These are phyloP conservation scores for Cryphonectria naterciae DNA, from an alignment of 2,329 filamentous ascomycete genomes.

Conservation along the genomic window DNA sequence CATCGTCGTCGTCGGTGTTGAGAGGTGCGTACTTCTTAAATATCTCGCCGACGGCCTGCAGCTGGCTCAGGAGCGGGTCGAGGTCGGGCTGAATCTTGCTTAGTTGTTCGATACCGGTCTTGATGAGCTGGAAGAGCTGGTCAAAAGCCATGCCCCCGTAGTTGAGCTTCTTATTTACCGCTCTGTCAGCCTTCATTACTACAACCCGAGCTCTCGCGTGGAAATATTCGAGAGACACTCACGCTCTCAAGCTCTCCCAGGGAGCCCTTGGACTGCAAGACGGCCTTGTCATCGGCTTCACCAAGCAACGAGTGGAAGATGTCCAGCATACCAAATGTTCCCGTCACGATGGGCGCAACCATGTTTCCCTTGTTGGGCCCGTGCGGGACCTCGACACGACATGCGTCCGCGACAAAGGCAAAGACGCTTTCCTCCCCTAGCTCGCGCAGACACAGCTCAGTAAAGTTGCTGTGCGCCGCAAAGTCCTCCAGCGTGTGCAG, in stretches of 20 bases:
- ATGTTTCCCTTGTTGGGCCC: slow-evolving; percentile 40
- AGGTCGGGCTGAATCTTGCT: slow-evolving; percentile 32
- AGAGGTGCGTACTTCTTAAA: slow-evolving; percentile 34
- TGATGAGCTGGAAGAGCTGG: slow-evolving; percentile 37
- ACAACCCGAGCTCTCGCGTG: no score
- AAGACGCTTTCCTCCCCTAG: slow-evolving; percentile 56
- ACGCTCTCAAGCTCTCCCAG: slow-evolving; percentile 35
- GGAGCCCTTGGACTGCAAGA: slow-evolving; percentile 37
- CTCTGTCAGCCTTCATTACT: not conserved
- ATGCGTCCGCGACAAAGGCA: slow-evolving; percentile 52
- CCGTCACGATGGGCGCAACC: slow-evolving; percentile 56
- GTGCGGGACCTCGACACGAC: slow-evolving; percentile 36
- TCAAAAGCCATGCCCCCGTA: slow-evolving; percentile 38
- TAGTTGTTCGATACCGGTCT: slow-evolving; percentile 33
- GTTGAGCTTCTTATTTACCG: slow-evolving; percentile 31
- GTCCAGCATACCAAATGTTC: slow-evolving; percentile 52
- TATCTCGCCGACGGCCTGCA: slow-evolving; percentile 36
- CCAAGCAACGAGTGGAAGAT: slow-evolving; percentile 40
- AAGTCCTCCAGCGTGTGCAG: slow-evolving; percentile 59
- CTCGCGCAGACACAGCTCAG: slow-evolving; percentile 55
- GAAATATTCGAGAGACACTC: not conserved
- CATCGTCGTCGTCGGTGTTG: not conserved
- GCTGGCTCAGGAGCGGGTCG: slow-evolving; percentile 33
- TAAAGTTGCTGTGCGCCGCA: slow-evolving; percentile 58
- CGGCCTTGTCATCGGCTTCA: slow-evolving; percentile 39